phyloP scores from a whole-genome alignment of 2,329 filamentous ascomycete genomes.

The Alternaria conjuncta region DNA sequence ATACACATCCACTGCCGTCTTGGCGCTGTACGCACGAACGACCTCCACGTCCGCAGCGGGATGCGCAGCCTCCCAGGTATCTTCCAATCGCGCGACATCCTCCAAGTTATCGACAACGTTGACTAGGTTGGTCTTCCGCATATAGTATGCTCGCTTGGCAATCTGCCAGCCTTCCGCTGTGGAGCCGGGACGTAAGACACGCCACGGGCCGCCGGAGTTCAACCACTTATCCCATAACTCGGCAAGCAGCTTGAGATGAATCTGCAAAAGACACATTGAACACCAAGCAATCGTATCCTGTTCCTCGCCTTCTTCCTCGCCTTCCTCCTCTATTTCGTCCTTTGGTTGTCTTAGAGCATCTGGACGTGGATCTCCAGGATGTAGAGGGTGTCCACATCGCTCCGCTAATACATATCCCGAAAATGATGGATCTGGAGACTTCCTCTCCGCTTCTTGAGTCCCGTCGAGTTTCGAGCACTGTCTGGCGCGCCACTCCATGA shows the following conservation, averaged over 20 bases:
- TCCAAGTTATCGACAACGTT: conserved; percentile 7
- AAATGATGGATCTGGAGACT: neutral
- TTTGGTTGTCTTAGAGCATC: neutral
- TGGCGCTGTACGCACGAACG: neutral
- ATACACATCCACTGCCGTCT: neutral
- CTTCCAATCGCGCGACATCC: neutral
- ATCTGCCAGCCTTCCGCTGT: neutral
- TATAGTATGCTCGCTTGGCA: conserved; percentile 5
- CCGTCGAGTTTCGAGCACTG: neutral
- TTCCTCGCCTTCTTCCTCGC: neutral
- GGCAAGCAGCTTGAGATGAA: conserved; percentile 9
- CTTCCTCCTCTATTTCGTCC: neutral
- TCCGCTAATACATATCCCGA: neutral
- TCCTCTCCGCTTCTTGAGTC: neutral
- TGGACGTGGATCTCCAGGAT: conserved; percentile 8
- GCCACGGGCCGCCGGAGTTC: conserved; percentile 17
- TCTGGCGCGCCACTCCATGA: conserved; percentile 5
- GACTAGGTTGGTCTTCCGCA: conserved; percentile 6
- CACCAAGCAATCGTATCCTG: conserved; percentile 1
- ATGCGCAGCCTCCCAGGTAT: conserved; percentile 3
- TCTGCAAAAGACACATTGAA: conserved; percentile 10
- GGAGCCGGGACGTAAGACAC: neutral
- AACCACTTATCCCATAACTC: conserved; percentile 9
- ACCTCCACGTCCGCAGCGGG: neutral
- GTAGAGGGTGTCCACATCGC: conserved; percentile 4